A percentile compares a stretch with the other conserved stretches of the same genome.
Conservation (phyloP, 108 stramenopile genomes). For the Nannochloropsis salina region DNA sequence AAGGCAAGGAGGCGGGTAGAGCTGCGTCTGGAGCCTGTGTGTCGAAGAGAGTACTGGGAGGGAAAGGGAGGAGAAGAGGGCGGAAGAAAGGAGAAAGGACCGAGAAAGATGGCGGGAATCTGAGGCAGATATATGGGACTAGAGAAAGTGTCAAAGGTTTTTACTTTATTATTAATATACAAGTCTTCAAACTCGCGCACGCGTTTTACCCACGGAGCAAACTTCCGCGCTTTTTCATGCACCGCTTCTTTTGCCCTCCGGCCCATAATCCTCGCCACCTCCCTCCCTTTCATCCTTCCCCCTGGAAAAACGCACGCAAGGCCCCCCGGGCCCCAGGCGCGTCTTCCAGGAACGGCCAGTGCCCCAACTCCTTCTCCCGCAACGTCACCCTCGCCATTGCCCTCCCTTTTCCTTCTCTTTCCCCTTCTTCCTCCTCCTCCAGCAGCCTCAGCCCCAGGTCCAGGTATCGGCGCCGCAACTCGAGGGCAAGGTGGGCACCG, state of each 20-base stretch:
- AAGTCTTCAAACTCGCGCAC: too few species aligned
- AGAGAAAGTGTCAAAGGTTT: too few species aligned
- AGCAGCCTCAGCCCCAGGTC: background rate
- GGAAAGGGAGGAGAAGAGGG: too few species aligned
- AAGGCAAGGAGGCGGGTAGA: too few species aligned
- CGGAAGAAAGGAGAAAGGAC: too few species aligned
- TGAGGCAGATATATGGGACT: too few species aligned
- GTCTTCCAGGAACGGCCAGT: background rate
- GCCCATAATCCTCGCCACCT: background rate
- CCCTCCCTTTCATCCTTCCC: background rate
- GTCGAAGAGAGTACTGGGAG: too few species aligned
- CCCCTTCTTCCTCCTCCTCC: background rate
- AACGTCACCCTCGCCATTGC: background rate
- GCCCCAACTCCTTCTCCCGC: background rate
- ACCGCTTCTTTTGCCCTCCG: background rate
- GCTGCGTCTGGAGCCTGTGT: too few species aligned
- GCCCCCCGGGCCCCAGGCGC: background rate
- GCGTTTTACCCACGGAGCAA: too few species aligned
- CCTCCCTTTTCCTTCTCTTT: background rate
- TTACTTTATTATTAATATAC: too few species aligned
- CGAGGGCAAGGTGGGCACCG: background rate
- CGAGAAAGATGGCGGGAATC: too few species aligned
- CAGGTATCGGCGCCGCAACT: background rate
- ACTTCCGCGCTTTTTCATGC: too few species aligned
- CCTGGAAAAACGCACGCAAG: background rate